Conservation (phyloP, 371 early-diverging fungal species). For the Syncephalis fuscata region DNA sequence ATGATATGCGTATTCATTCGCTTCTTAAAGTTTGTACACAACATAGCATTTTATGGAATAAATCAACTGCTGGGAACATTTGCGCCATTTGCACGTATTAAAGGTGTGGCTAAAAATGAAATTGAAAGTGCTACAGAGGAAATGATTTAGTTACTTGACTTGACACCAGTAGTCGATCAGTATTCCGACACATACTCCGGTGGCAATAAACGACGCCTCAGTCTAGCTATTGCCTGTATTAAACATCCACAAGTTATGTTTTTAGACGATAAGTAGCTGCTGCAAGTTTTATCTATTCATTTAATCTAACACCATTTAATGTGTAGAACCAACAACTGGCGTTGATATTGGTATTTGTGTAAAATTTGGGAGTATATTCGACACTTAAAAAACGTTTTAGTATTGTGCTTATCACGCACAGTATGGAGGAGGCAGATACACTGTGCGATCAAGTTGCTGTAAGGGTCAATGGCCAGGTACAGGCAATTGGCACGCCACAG, state of each 20-base stretch:
- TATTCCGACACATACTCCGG: constrained; percentile 22
- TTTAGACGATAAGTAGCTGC: constrained; percentile 22
- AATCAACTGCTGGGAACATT: constrained; percentile 23
- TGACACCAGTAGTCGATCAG: constrained; percentile 13
- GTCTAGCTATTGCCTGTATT: constrained; percentile 32
- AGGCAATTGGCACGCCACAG: constrained; percentile 24
- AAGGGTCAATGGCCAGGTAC: constrained; percentile 23
- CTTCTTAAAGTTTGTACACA: constrained; percentile 31
- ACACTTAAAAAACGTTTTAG: constrained; percentile 17
- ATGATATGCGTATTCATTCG: constrained; percentile 12
- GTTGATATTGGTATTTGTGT: constrained; percentile 23
- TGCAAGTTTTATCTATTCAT: too few relatives aligned
- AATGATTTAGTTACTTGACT: constrained; percentile 14
- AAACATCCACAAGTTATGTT: constrained; percentile 32
- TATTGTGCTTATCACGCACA: constrained; percentile 22
- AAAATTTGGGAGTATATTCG: constrained; percentile 24
- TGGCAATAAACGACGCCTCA: constrained; percentile 37
- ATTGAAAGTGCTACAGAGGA: constrained; percentile 7
- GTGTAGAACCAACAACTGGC: constrained; percentile 33
- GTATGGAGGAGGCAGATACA: constrained; percentile 22
- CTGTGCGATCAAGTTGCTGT: constrained; percentile 27
- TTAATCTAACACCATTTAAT: too few relatives aligned
- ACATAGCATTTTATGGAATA: constrained; percentile 25
- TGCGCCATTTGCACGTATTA: constrained; percentile 22
- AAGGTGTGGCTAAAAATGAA: constrained; percentile 12